phyloP scores from a whole-genome alignment of 2,329 filamentous ascomycete species.

The Myriosclerotinia curreyana region DNA sequence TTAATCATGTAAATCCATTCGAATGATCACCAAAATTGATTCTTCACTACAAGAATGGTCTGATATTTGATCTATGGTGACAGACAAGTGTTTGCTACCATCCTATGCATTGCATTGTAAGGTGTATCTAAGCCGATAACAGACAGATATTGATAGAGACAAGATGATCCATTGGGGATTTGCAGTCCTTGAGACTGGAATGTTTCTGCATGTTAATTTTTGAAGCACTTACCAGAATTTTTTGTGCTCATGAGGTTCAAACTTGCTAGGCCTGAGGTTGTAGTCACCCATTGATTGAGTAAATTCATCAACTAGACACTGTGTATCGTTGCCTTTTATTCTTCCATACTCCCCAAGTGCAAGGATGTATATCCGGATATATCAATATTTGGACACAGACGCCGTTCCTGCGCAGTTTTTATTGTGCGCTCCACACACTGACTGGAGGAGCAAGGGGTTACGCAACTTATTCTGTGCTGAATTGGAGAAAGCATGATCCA shows the following conservation, averaged over 20 bases:
- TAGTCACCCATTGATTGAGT: background rate
- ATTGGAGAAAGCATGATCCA: background rate
- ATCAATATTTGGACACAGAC: background rate
- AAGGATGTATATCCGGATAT: background rate
- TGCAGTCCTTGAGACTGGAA: background rate
- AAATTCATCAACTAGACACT: background rate
- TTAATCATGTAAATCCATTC: background rate
- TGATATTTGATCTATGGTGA: background rate
- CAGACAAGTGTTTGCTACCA: slow-evolving; percentile 8
- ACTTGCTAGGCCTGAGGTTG: background rate
- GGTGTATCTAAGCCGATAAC: background rate
- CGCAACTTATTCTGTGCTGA: no score
- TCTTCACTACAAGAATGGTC: background rate
- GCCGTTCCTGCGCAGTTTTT: background rate
- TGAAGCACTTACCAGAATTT: background rate
- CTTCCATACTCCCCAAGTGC: background rate
- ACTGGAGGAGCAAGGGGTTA: background rate
- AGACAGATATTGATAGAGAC: background rate
- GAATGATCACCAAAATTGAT: background rate
- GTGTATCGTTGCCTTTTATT: background rate
- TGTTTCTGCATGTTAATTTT: background rate
- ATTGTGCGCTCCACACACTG: no score
- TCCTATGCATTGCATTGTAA: background rate
- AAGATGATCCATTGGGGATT: background rate
- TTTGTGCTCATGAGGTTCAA: no score